Evolutionary conservation across 2,329 filamentous ascomycete genomes (phyloP), one percentile per base, ranked within the genome.

Genomic region (Xylariales sp.): DNA sequence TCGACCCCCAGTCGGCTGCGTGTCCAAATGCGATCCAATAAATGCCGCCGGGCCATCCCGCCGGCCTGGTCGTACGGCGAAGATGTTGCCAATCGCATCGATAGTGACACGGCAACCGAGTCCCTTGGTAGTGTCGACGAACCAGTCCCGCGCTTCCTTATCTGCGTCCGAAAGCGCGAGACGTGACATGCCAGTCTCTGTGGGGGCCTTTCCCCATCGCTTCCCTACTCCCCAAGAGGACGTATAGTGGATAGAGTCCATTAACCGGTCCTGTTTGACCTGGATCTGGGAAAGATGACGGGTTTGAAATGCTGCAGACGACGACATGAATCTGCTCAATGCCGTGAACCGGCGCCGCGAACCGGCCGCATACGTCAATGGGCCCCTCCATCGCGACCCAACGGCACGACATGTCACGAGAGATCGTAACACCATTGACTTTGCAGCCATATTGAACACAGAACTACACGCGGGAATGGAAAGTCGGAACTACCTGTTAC

Each of bases 31-130:
- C 5, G 79, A 84, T 2, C 85, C 85, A 20, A 79, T 82, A 47
- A 80, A 86, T 1, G 82, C 85, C 1, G 84, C 74, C 7, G 78
- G 70, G 2, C 76, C 75, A 19, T 76, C 69, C 14, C 64, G 63
- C 42, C 74, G 64, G 1, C 86, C 86, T 3, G 80, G 75, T 3
- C 82, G 74, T 3, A 87, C 70, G 1, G 86, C 84, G 56, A 91
- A 93, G 46, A 84, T 85, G 51, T 91, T 93, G 15, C 86, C 86
- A 78, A 91, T 89, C 19, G 77, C 69, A 56, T 93, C 87, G 1
- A 88, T 62, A 0, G 74, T 82, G 6, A 86, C 70, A 3, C 71
- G 69, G 58, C 86, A 91, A 8, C 82, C 84, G 0, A 89, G 64
- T 0, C 64, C 66, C 51, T 76, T 63, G 1, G 78, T 79, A 0